A percentile compares a stretch with the other conserved stretches of the same genome.
Evolutionary conservation across 2,329 filamentous ascomycete genomes (phyloP).

Genomic region (Penicillium sp.): DNA sequence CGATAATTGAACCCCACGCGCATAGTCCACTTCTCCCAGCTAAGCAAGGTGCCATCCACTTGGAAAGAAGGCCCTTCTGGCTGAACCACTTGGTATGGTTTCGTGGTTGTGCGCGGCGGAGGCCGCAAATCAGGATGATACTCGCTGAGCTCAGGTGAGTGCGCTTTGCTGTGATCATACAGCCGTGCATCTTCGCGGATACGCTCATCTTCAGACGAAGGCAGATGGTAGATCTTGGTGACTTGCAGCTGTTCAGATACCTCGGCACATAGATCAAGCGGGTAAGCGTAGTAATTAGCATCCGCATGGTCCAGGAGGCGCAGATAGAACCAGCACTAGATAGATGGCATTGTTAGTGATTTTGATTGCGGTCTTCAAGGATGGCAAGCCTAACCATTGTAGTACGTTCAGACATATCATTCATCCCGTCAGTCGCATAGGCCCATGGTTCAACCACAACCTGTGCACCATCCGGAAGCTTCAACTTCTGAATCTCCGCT

Average conservation of each 20-base stretch:
- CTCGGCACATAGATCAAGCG: slow-evolving; percentile 58
- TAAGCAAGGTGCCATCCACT: slow-evolving; percentile 34
- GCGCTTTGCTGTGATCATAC: slow-evolving; percentile 50
- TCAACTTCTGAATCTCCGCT: slow-evolving; percentile 42
- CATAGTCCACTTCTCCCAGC: slow-evolving; percentile 52
- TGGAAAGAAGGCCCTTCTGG: slow-evolving; percentile 43
- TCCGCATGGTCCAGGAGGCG: slow-evolving; percentile 49
- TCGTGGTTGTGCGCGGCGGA: slow-evolving; percentile 39
- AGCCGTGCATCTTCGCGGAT: slow-evolving; percentile 41
- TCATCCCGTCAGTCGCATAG: slow-evolving; percentile 56
- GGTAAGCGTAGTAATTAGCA: slow-evolving; percentile 63
- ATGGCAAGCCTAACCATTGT: slow-evolving; percentile 49
- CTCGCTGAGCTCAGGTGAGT: slow-evolving; percentile 31
- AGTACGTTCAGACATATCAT: slow-evolving; percentile 51
- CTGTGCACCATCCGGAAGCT: slow-evolving; percentile 50
- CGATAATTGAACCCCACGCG: slow-evolving; percentile 51
- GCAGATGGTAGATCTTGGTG: slow-evolving; percentile 55
- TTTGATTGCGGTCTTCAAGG: neutral
- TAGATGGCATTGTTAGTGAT: neutral
- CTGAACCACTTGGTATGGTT: slow-evolving; percentile 43
- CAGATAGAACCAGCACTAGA: slow-evolving; percentile 45
- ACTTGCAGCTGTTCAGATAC: slow-evolving; percentile 56
- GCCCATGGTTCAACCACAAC: slow-evolving; percentile 60
- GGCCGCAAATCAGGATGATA: slow-evolving; percentile 41
- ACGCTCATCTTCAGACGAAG: slow-evolving; percentile 45